Base-by-base conservation (phyloP, 2,329 filamentous ascomycete species). In the Paradendryphiella salina region DNA sequence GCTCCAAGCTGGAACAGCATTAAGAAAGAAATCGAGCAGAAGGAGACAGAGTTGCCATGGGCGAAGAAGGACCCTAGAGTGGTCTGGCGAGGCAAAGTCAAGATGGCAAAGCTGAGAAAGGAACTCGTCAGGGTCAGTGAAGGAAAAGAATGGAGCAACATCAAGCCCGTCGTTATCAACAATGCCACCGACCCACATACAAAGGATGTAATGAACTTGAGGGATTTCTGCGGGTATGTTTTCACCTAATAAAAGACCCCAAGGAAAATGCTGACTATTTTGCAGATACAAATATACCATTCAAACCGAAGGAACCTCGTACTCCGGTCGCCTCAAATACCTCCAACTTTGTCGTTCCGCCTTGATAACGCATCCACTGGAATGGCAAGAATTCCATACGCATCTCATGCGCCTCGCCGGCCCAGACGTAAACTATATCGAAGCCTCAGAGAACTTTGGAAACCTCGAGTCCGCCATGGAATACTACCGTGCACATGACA, bases 261-360 rank as follows among this genome's bases (percentile, higher is more conserved):
- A 5, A 11, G 26, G 15, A 32, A 17, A 2, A 40, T 49, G 35
- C 48, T 52, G 46, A 58, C 18, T 15, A 20, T 29, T 26, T 36
- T n/a, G 29, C 23, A 72, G 72, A 26, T 83, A 82, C 60, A 79
- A 79, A 67, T 83, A 77, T 59, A 73, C 82, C 1, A 76, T 77
- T 2, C 79, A 82, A 48, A 79, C 79, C 1, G 80, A 82, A 64
- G 80, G 80, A 0, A 76, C 76, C 32, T 80, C 77, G 6, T 82
- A 80, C 66, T 82, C 80, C 3, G 80, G 79, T 2, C 75, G 79
- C 2, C 74, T 80, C 7, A 81, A 81, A 58, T 82, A 82, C 52
- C 70, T 82, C 0, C 76, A 81, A 46, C 79, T 79, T 52, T 82
- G 80, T 60, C 65, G 65, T 26, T 69, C 65, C 15, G 66, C 66